Base-by-base conservation (phyloP, 129 eudicot species). In the Mikania micrantha region DNA sequence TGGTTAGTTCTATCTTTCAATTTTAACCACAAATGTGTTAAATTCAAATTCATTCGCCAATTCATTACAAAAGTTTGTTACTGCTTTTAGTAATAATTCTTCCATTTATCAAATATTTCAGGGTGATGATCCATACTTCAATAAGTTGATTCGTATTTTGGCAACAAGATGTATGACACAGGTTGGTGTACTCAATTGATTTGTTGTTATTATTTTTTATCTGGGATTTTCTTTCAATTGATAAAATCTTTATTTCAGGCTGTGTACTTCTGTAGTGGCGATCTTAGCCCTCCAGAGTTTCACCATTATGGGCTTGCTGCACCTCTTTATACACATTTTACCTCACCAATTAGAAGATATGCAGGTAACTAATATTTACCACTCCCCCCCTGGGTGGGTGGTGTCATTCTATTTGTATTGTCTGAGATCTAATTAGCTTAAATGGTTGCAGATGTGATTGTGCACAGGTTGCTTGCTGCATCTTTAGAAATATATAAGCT, bases 131-230 rank as follows among this genome's bases (percentile, higher is more conserved):
- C 98, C 96, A 21, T 93, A 88, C 72, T 93, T 93, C 63, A 93
- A 93, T 58, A 93, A 93, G 78, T 75, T 93, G 79, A 88, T 93
- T 12, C 98, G 98, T 45, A 93, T 93, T 58, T 82, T 93, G 70
- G 95, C 98, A 16, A 93, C 98, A 44, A 82, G 98, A 77, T 93
- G 98, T 83, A 93, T 93, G 98, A 80, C 96, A 27, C 98, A 93
- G 98, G 98, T 92, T 70, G 60, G 69, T 50, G 20, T 29, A 27
- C 34, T 19, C 61, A 5, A 17, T n/a, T 9, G 2, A 13, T 38
- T 62, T 38, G 39, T 0, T 21, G 2, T 9, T 25, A n/a, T 42
- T 24, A 0, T 70, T 69, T 58, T 31, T 41, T 19, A 31, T 64
- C 28, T 40, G 56, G 58, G 49, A 34, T 1, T 19, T 40, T 53